Percentiles rank a stretch among this genome's conserved stretches.
Evolutionary conservation across 805 yeast genomes (phyloP).

Genomic region (Sporopachydermia lactativora): DNA sequence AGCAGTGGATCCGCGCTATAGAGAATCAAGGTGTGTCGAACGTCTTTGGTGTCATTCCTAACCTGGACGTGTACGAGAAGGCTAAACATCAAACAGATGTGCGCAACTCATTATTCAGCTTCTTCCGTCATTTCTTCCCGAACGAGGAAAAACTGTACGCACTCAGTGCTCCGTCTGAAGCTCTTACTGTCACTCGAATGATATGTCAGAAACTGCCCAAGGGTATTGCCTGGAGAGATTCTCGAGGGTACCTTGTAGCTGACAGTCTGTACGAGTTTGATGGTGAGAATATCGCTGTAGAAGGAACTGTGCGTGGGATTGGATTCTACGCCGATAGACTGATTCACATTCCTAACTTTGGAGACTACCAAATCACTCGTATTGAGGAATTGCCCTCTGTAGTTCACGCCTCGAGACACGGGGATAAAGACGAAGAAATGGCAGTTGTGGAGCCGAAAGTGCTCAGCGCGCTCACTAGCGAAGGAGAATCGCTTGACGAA

Average conservation of each 20-base stretch:
- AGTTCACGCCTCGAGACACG: conserved; percentile 6
- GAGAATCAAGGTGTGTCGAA: conserved; percentile 88
- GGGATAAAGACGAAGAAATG: conserved; percentile 21
- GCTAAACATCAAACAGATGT: conserved; percentile 65
- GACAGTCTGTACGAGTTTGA: conserved; percentile 38
- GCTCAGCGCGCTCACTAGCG: conserved; percentile 15
- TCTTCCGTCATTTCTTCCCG: conserved; percentile 67
- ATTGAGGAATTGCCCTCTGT: conserved; percentile 37
- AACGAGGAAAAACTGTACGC: conserved; percentile 64
- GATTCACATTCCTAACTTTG: conserved; percentile 78
- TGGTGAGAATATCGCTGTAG: conserved; percentile 29
- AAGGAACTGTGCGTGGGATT: conserved; percentile 78
- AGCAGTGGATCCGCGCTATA: conserved; percentile 75
- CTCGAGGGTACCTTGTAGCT: conserved; percentile 78
- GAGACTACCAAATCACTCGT: conserved; percentile 68
- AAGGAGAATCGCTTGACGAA: conserved; percentile 17
- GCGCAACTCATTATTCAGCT: conserved; percentile 47
- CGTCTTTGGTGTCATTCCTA: conserved; percentile 65
- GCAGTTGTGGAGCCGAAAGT: conserved; percentile 17
- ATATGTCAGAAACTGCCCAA: conserved; percentile 81
- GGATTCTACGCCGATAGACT: conserved; percentile 69
- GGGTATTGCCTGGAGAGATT: conserved; percentile 81
- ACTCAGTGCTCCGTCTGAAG: conserved; percentile 53
- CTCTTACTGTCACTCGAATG: conserved; percentile 55
- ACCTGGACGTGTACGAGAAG: conserved; percentile 51